Evolutionary conservation across 176 grass and related monocot species (phyloP).

Genomic region (Oryza punctata): DNA sequence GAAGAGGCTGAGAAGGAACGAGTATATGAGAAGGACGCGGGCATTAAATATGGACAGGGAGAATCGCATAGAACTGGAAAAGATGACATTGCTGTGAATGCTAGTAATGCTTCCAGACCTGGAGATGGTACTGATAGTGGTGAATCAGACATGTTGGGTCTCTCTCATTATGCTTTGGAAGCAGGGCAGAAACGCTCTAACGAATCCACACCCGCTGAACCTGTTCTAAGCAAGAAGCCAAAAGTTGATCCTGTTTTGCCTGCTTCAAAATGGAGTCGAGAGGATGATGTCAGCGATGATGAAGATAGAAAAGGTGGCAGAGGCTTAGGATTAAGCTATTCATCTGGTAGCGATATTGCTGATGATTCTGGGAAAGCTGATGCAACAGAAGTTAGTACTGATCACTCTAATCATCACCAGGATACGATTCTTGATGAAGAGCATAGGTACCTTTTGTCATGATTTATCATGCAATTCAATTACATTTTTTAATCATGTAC

Average conservation of each 20-base stretch:
- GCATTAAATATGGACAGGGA: conserved; percentile 62
- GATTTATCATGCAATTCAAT: neutral
- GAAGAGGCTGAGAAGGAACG: conserved; percentile 88
- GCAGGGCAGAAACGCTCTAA: conserved; percentile 10
- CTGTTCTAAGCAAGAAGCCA: conserved; percentile 50
- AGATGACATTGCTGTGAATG: conserved; percentile 48
- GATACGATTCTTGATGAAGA: conserved; percentile 85
- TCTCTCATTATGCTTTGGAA: conserved; percentile 38
- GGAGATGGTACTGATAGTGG: conserved; percentile 43
- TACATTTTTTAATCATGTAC: conserved; percentile 12
- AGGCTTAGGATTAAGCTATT: conserved; percentile 89
- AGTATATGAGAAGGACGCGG: conserved; percentile 59
- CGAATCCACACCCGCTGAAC: conserved; percentile 39
- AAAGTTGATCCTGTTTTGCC: conserved; percentile 77
- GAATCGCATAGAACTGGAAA: conserved; percentile 41
- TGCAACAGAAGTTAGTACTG: conserved; percentile 46
- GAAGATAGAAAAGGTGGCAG: conserved; percentile 62
- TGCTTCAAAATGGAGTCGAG: conserved; percentile 93
- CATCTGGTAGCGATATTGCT: conserved; percentile 86
- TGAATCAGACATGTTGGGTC: conserved; percentile 36
- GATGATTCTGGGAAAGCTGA: conserved; percentile 53
- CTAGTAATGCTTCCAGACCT: conserved; percentile 31
- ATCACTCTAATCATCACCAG: conserved; percentile 43
- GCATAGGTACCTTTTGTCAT: conserved; percentile 50
- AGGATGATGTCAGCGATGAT: conserved; percentile 69